Evolutionary conservation across 2,329 filamentous ascomycete species (phyloP).

Genomic region (Elsinoe perseae): DNA sequence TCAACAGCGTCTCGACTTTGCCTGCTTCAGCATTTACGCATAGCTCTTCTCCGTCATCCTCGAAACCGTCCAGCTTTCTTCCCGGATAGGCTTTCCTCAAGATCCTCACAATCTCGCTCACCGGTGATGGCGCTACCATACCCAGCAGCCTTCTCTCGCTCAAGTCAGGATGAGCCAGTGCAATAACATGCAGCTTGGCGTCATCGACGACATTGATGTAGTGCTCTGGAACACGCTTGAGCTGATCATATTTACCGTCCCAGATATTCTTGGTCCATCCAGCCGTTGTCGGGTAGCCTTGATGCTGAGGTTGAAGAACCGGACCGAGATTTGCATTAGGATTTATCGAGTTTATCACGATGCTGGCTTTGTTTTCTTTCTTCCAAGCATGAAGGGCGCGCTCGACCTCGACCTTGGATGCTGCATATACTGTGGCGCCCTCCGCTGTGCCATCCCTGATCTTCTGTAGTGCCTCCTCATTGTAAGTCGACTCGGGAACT

Average conservation of each 20-base stretch:
- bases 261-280: constrained; percentile 15
- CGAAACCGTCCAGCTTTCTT: not conserved
- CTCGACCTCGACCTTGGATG: constrained; percentile 42
- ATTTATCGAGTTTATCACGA: constrained; percentile 37
- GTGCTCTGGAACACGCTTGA: constrained; percentile 24
- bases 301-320: constrained; percentile 13
- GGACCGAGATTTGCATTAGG: constrained; percentile 21
- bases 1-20: not conserved
- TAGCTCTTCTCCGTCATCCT: not conserved
- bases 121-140: not conserved
- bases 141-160: not conserved
- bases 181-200: constrained; percentile 45
- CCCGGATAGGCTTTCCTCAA: not conserved
- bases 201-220: constrained; percentile 40
- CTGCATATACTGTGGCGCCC: constrained; percentile 36
- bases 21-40: not conserved
- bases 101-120: not conserved
- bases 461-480: constrained; percentile 30
- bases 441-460: not conserved
- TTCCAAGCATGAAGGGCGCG: constrained; percentile 42
- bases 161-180: constrained; percentile 39
- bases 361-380: constrained; percentile 36
- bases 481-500: constrained; percentile 32
- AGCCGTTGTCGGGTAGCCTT: constrained; percentile 15
- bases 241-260: not conserved